These are phyloP conservation scores for Pseudocercospora ulei DNA, from an alignment of 2,329 filamentous ascomycete genomes.

Conservation along the genomic window DNA sequence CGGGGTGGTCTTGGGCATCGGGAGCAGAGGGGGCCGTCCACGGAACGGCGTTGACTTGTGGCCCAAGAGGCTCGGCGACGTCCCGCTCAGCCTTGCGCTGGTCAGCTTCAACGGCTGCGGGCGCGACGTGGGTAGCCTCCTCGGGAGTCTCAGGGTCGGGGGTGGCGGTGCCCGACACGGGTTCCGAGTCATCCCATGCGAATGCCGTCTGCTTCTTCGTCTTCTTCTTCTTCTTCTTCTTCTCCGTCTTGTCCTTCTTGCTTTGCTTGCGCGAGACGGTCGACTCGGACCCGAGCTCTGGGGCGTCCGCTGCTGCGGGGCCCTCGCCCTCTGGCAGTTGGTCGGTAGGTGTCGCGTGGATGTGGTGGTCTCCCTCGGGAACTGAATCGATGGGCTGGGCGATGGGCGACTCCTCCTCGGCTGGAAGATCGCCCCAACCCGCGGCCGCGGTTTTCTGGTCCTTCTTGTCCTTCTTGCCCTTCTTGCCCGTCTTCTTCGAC, in stretches of 20 bases:
- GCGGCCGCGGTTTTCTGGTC: constrained; percentile 14
- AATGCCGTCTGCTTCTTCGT: constrained; percentile 12
- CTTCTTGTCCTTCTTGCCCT: constrained; percentile 17
- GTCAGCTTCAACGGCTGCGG: neutral
- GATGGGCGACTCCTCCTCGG: no score
- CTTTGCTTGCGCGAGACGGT: constrained; percentile 13
- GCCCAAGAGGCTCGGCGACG: neutral
- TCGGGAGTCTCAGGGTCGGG: constrained; percentile 1
- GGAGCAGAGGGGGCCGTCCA: neutral
- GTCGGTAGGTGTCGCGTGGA: no score
- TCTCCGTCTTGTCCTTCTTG: constrained; percentile 29
- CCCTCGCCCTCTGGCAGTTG: no score
- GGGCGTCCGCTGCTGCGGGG: no score
- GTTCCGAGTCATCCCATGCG: constrained; percentile 9
- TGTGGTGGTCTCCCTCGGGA: no score
- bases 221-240: constrained; percentile 13
- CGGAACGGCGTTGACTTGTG: neutral
- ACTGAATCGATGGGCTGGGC: no score
- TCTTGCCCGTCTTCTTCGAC: constrained; percentile 23
- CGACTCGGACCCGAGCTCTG: no score
- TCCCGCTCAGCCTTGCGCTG: neutral
- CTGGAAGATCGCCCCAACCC: no score
- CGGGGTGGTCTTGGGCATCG: neutral
- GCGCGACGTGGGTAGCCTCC: neutral
- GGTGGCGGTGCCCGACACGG: constrained; percentile 3